Conservation (phyloP, 495 filamentous ascomycete species). For the Talaromyces stipitatus region DNA sequence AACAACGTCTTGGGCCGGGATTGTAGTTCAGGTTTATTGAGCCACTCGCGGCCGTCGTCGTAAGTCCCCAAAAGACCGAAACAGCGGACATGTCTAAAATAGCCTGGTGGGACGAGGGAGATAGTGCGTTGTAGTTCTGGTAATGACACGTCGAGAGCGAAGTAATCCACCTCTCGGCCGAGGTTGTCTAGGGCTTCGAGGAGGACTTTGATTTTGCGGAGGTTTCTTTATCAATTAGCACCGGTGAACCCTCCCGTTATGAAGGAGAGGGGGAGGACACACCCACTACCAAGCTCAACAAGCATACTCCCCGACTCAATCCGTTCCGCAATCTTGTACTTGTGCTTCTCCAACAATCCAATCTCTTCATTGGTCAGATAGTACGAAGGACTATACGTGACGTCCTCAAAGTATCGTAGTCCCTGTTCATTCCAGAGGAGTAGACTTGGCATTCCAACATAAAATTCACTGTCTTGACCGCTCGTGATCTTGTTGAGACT, state of each 20-base stretch:
- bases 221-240: conserved; percentile 44
- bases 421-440: conserved; percentile 59
- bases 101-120: conserved; percentile 44
- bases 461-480: background rate
- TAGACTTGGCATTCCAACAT: background rate
- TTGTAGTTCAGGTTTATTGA: conserved; percentile 48
- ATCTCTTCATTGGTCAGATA: conserved; percentile 77
- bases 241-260: background rate
- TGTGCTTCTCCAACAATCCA: conserved; percentile 51
- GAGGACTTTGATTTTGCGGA: conserved; percentile 67
- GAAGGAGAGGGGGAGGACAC: conserved; percentile 19
- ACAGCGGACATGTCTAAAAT: conserved; percentile 56
- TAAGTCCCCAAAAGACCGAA: conserved; percentile 71
- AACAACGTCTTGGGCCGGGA: conserved; percentile 56
- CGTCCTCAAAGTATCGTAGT: conserved; percentile 64
- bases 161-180: conserved; percentile 62
- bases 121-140: conserved; percentile 64
- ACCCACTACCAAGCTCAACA: conserved; percentile 77
- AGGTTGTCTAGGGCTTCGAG: conserved; percentile 59
- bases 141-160: conserved; percentile 65
- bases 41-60: conserved; percentile 68
- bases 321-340: conserved; percentile 51
- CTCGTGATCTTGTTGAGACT: background rate
- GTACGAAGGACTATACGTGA: conserved; percentile 75
- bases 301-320: conserved; percentile 61